Evolutionary conservation across 495 filamentous ascomycete genomes (phyloP), one percentile per base, ranked within the genome.

Genomic region (Parmelia sp.): DNA sequence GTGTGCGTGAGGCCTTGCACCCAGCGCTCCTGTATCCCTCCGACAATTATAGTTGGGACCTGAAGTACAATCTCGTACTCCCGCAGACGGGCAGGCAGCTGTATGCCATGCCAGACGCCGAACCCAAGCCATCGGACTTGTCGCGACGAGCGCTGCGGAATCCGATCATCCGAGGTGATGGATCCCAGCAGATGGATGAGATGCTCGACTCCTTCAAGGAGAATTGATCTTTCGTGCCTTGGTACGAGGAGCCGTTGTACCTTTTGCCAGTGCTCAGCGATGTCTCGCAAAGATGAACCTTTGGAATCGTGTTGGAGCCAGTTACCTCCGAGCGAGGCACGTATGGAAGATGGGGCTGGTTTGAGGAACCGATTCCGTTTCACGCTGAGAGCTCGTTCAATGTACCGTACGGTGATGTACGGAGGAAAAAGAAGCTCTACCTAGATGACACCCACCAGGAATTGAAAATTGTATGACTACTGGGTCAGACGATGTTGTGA

Each of bases 1-100:
- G 56, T 35, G 56, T 58, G 56, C 56, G 56, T 58, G 56, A 23
- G 17, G 35, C 56, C 56, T 33, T 58, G 35, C 11, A 25, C 9
- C 56, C 56, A 27, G 56, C 56, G 35, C 36, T 58, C 6, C 45
- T 49, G 45, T 49, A 49, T 49, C n/a, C 45, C 45, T 49, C 45
- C 4, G 45, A 49, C 7, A 10, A 27, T 25, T 25, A 25, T 25
- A 49, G 45, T 25, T 25, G 45, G 45, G 21, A 49, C 23, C 45
- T 49, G 45, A 49, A 25, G 9, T 49, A 49, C n/a, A 49, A 49
- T 27, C n/a, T 49, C 8, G n/a, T 25, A 10, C 45, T 49, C 45
- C 45, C 45, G 45, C 45, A 49, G 45, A 49, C 45, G n/a, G n/a
- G 45, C 4, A 49, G 23, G 45, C 45, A 49, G 23, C n/a, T 49